Percentiles rank a stretch among this genome's conserved stretches.
phyloP scores from a whole-genome alignment of 2,329 filamentous ascomycete genomes.

The Fusarium keratoplasticum region DNA sequence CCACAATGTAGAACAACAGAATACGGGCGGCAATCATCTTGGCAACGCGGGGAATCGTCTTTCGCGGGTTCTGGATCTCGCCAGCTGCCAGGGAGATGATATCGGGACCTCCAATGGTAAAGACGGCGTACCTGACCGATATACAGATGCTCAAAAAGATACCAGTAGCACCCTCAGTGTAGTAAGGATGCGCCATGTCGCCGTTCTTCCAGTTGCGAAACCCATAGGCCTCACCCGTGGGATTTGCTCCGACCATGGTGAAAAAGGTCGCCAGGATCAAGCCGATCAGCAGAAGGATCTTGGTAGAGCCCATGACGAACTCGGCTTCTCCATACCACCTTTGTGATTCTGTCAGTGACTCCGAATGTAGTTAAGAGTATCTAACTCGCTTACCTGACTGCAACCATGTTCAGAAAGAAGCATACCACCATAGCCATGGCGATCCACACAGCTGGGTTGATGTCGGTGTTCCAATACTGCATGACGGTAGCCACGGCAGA shows the following conservation, averaged over 20 bases:
- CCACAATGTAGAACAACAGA: conserved; percentile 75
- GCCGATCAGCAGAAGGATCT: conserved; percentile 61
- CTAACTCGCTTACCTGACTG: conserved; percentile 52
- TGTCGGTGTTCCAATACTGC: conserved; percentile 55
- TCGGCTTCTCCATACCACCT: conserved; percentile 57
- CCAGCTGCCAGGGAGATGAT: conserved; percentile 68
- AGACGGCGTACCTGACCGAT: conserved; percentile 73
- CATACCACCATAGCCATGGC: conserved; percentile 59
- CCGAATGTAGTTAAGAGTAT: conserved; percentile 12
- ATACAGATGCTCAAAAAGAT: conserved; percentile 69
- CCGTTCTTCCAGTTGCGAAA: conserved; percentile 65
- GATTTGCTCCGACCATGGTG: conserved; percentile 76
- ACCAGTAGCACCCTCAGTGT: conserved; percentile 62
- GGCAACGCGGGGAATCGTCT: conserved; percentile 74
- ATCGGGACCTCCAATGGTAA: conserved; percentile 75
- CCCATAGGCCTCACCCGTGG: conserved; percentile 69
- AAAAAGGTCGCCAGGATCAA: conserved; percentile 74
- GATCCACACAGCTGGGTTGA: conserved; percentile 62
- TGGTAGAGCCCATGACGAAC: conserved; percentile 67
- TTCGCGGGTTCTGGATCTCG: conserved; percentile 74
- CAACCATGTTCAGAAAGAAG: conserved; percentile 59
- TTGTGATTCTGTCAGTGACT: fast-evolving
- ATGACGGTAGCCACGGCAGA: conserved; percentile 58
- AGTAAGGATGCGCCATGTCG: conserved; percentile 50
- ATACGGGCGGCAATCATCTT: conserved; percentile 80